Base-by-base conservation (phyloP, 768 basidiomycete species). In the Panaeolus cyanescens region DNA sequence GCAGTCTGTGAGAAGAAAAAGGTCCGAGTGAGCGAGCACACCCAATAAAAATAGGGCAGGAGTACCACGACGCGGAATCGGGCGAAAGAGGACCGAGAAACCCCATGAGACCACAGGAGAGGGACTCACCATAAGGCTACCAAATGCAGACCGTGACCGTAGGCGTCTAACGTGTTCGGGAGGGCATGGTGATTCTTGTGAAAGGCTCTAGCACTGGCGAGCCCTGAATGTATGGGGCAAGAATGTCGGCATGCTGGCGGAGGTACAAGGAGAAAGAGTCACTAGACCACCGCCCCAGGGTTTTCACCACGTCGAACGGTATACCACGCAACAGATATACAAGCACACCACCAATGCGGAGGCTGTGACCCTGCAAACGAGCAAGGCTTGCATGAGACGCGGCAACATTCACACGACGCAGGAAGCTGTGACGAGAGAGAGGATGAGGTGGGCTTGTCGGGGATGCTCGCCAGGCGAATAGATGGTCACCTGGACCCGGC, bases 211-310 rank as follows among this genome's bases (percentile, higher is more conserved):
- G 33, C 33, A 34, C 65, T 2, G 70, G 70, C 15, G 59, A 53
- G 1, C 54, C 67, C 56, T 73, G 72, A 0, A 74, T 67, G 62
- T 70, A 74, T 2, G 66, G 70, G 0, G 71, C 70, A 0, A 74
- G 37, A 5, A 73, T 62, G 12, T 62, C 50, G 1, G 69, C 64
- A 30, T 76, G 75, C 8, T 69, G 58, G 0, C 65, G 55, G 0
- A 76, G 67, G 45, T 76, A 76, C 0, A 65, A 3, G 0, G 55
- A 55, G 59, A 76, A 76, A 0, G 72, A 39, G 3, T 74, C 71
- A 4, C 74, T 64, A 0, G 65, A 60, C 74, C 74, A 76, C 1
- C 70, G 59, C 1, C 73, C 73, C 53, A 70, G 72, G 0, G 68
- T 64, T 19, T 75, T 74, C 7, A 34, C 33, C 33, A 34, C 33